Conservation (phyloP, 2,329 filamentous ascomycete genomes). For the Alternaria sp. region DNA sequence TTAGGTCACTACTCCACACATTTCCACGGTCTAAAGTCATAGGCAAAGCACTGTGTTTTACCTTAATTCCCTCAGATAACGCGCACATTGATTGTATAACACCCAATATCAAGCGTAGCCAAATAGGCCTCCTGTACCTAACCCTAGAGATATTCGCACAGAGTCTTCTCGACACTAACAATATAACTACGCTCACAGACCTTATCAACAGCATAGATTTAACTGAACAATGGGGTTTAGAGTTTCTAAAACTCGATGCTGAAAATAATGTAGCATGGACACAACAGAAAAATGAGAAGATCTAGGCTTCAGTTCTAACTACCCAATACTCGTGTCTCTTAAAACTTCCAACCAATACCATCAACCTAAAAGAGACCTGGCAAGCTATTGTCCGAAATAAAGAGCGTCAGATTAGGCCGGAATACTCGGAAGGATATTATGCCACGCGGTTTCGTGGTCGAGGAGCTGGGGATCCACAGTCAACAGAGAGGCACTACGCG, state of each 20-base stretch:
- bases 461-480: neutral
- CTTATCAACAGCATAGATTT: neutral
- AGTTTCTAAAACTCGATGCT: neutral
- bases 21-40: neutral
- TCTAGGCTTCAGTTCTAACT: neutral
- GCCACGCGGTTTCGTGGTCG: neutral
- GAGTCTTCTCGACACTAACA: neutral
- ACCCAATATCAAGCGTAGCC: neutral
- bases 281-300: neutral
- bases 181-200: neutral
- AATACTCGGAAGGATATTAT: neutral
- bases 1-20: neutral
- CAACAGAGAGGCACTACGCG: neutral
- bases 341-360: neutral
- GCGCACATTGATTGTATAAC: neutral
- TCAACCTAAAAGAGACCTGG: neutral
- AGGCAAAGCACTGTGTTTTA: neutral
- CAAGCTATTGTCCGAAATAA: neutral
- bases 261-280: neutral
- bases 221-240: neutral
- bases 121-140: neutral
- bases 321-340: neutral
- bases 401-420: neutral
- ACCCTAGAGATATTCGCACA: neutral
- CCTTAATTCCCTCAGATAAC: neutral